Evolutionary conservation across 2,329 filamentous ascomycete genomes (phyloP), one percentile per base, ranked within the genome.

Genomic region (Pseudogymnoascus sp.): DNA sequence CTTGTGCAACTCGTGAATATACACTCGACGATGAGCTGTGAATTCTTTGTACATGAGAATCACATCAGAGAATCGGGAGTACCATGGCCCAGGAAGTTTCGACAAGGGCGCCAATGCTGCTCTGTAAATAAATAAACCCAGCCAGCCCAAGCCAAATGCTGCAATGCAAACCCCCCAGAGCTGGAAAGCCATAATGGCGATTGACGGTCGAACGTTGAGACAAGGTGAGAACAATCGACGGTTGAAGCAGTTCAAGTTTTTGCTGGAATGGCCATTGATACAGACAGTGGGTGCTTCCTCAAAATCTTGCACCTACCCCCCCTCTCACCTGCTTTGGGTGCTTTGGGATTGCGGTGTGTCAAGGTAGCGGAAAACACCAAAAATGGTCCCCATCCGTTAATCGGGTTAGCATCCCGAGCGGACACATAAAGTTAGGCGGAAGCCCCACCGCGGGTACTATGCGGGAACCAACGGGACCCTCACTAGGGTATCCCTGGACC

Each of bases 1-100:
- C 61, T 75, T 67, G 69, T 88, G 85, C 14, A 86, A 75, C 0
- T 67, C 62, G 66, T 87, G 83, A 31, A 86, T 77, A 65, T 85
- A 84, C 50, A 73, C 69, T 1, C 83, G 84, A 31, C 83, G 76
- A 21, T 75, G 75, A 33, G 79, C 80, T 35, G 74, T 75, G 60
- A 87, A 77, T 70, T 87, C 84, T 61, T 86, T 65, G 16, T 62
- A 63, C 62, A 69, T 67, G 25, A 72, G 67, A 18, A 63, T 66
- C 8, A 70, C 21, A 35, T 63, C 61, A 35, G 68, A 68, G 23
- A 70, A 63, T 5, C 59, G 62, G 5, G 68, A 61, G 61, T 69
- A 65, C 25, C 40, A 64, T 53, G 70, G 70, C 1, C 70, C 70
- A 1, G 70, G 70, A 33, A 71, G 42, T 5, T 66, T 67, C 21